A percentile compares a stretch with the other conserved stretches of the same genome.
Conservation (phyloP, 257 asterid species). For the Ophiorrhiza pumila region DNA sequence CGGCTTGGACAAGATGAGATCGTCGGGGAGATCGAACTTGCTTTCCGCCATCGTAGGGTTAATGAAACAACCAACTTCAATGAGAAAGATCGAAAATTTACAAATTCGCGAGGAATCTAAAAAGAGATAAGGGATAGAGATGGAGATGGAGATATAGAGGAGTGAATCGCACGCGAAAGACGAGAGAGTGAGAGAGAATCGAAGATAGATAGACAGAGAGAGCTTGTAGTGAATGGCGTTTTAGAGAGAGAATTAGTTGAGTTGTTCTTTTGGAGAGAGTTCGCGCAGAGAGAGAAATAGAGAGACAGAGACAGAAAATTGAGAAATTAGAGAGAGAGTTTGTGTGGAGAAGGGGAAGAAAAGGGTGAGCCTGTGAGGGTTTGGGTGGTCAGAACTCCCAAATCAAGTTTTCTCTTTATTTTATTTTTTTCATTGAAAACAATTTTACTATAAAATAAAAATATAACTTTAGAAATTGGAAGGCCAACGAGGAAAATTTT, state of each 20-base stretch:
- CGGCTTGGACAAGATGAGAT: constrained; percentile 56
- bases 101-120: constrained; percentile 11
- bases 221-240: constrained; percentile 1
- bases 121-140: constrained; percentile 7
- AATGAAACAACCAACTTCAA: constrained; percentile 19
- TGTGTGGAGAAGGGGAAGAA: not conserved
- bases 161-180: constrained; percentile 1
- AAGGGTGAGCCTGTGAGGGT: constrained; percentile 40
- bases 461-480: too few relatives aligned
- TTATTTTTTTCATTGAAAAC: too few relatives aligned
- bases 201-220: not conserved
- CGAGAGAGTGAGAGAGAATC: not conserved
- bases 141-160: constrained; percentile 18
- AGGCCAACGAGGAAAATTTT: too few relatives aligned
- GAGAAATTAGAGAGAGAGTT: too few relatives aligned
- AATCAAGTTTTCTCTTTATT: too few relatives aligned
- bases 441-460: not conserved
- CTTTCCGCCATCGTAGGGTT: constrained; percentile 59
- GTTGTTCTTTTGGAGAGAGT: not conserved
- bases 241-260: constrained; percentile 13
- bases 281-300: not conserved
- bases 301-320: constrained; percentile 4
- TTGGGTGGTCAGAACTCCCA: constrained; percentile 70
- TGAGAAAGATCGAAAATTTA: constrained; percentile 21
- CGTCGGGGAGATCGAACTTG: constrained; percentile 74